Evolutionary conservation across 2,329 filamentous ascomycete genomes (phyloP), one percentile per base, ranked within the genome.

Genomic region (Aspergillus brunneoviolaceus): DNA sequence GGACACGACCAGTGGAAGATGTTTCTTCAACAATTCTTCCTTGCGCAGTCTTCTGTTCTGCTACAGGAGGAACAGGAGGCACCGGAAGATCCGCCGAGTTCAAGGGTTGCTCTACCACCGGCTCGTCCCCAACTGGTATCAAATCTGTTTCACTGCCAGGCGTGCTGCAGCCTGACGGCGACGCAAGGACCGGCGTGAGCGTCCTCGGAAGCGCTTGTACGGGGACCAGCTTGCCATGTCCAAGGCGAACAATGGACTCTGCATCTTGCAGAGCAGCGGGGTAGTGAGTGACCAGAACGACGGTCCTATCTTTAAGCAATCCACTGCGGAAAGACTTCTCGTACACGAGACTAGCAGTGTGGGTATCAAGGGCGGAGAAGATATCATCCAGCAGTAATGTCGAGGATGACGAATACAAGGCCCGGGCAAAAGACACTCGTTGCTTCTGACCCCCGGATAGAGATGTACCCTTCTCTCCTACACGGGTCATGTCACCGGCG

Each of bases 391-490:
- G 78, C 0, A 87, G 74, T 23, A 87, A 73, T 2, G 86, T 75
- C 1, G 82, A 76, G 0, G 84, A 80, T 57, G 81, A 81, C 1
- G 84, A 86, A 69, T 87, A 87, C 1, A 87, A 69, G 6, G 84
- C 82, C 59, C 85, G 77, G 1, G 85, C 85, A 35, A 87, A 70
- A 12, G 84, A 82, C 39, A 88, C 85, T 5, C 86, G 80, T 0
- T 86, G 85, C 63, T 84, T 86, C 63, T 89, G 86, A 0, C 86
- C 86, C 3, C 86, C 86, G 0, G 85, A 87, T 0, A 89, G 77
- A 2, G 86, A 85, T 14, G 87, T 83, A 0, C 86, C 86, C 49
- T 85, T 85, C 69, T 87, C 85, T 23, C 86, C 86, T 7, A 88
- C 83, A 61, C 83, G 79, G 0, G 84, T 85, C 49, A 82, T 73